Evolutionary conservation across 345 rosid genomes (phyloP), one percentile per base, ranked within the genome.

Genomic region (Aquilaria malaccensis): DNA sequence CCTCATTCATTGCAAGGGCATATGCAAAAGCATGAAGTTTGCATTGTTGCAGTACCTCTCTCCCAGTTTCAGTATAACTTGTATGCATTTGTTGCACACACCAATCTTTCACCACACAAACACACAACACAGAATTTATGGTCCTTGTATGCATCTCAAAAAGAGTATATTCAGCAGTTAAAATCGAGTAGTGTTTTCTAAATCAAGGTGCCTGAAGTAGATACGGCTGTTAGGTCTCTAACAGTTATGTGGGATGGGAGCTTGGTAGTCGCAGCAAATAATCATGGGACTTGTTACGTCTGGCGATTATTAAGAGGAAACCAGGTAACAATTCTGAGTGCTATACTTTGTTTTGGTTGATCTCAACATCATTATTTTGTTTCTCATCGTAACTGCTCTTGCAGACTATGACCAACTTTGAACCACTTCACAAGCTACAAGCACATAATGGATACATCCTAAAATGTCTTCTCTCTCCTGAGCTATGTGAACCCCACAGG

Each of bases 201-300:
- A 67, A 72, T 46, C 30, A 70, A 86, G 94, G 89, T 87, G 68
- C 95, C 90, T 6, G 99, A 94, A 72, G 99, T 83, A 62, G 95
- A 86, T 77, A 90, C 96, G 13, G 86, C 95, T 46, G 86, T 90
- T 15, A 86, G 97, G 71, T 94, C 96, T 59, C 76, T 88, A 66
- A 86, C 95, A 2, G 91, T 90, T 47, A 94, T 90, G 95, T 88
- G 95, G 96, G 97, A 94, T 59, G 96, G 99, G 62, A 90, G 97
- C 72, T 71, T 88, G 81, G 97, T 86, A 47, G 99, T 88, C 52
- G 97, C 99, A 65, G 99, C 99, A 61, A 94, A 94, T 59, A 82
- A 90, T 63, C 80, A 68, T 62, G 97, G 99, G 66, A 90, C 96
- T 29, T 94, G 99, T 72, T 94, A 90, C 70, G 91, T 94, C 46